Evolutionary conservation across 352 stramenopile genomes (phyloP).

Genomic region (Lagenidium giganteum): DNA sequence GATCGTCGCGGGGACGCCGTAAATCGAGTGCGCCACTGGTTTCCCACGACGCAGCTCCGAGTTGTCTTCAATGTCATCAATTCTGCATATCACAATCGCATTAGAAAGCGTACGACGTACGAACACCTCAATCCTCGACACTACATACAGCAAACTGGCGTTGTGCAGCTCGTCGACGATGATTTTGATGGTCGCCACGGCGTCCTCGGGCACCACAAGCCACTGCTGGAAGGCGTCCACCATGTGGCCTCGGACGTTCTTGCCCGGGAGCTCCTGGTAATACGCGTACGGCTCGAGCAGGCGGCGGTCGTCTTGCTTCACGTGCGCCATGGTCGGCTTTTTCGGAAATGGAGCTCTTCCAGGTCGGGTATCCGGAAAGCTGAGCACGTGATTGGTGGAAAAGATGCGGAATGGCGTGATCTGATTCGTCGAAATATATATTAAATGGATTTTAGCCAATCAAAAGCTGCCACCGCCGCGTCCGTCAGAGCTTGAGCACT

Average conservation of each 20-base stretch:
- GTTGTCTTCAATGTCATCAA: slow-evolving; percentile 99
- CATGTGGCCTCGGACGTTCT: slow-evolving; percentile 86
- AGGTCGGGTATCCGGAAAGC: background rate
- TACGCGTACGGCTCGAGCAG: slow-evolving; percentile 88
- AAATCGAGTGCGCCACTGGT: slow-evolving; percentile 95
- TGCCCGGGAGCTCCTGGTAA: slow-evolving; percentile 80
- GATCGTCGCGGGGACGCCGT: slow-evolving; percentile 94
- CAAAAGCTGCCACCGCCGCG: background rate
- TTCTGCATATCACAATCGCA: slow-evolving; percentile 21
- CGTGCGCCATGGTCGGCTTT: slow-evolving; percentile 18
- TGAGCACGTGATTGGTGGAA: slow-evolving; percentile 9
- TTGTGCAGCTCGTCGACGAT: slow-evolving; percentile 97
- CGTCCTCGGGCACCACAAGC: slow-evolving; percentile 53
- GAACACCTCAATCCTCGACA: background rate
- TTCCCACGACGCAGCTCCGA: slow-evolving; percentile 92
- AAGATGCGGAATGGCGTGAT: background rate
- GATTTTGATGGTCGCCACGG: slow-evolving; percentile 81
- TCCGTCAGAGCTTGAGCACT: slow-evolving; percentile 12
- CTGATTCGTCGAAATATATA: slow-evolving; percentile 1
- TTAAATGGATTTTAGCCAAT: background rate
- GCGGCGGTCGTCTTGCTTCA: slow-evolving; percentile 38
- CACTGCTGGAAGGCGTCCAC: slow-evolving; percentile 88
- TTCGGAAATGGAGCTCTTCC: slow-evolving; percentile 1
- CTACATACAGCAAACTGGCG: slow-evolving; percentile 85
- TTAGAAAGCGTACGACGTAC: background rate